Percentiles rank a stretch among this genome's conserved stretches.
These are phyloP conservation scores for Scutellaria galericulata DNA, from an alignment of 257 asterid species.

Conservation along the genomic window DNA sequence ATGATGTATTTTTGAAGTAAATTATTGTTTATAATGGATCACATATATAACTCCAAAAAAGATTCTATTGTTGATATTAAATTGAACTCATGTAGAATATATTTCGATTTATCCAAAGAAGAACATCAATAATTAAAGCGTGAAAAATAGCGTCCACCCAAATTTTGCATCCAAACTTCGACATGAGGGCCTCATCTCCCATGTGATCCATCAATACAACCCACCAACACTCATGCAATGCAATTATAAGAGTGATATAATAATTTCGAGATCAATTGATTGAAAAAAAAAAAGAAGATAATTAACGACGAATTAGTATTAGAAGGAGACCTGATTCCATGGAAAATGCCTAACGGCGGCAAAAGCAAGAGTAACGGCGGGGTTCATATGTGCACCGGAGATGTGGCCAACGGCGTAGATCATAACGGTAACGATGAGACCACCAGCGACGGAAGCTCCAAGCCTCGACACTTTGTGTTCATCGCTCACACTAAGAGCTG, in stretches of 20 bases:
- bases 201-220: slow-evolving; percentile 39
- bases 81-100: background rate
- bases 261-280: background rate
- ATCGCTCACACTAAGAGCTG: slow-evolving; percentile 62
- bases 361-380: slow-evolving; percentile 85
- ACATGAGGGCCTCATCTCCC: slow-evolving; percentile 31
- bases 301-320: background rate
- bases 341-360: slow-evolving; percentile 83
- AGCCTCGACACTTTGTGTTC: slow-evolving; percentile 64
- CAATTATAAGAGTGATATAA: background rate
- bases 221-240: slow-evolving; percentile 9
- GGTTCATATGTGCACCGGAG: slow-evolving; percentile 95
- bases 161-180: background rate
- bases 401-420: slow-evolving; percentile 92
- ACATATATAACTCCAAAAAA: background rate
- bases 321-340: slow-evolving; percentile 66
- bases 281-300: background rate
- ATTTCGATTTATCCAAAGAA: background rate
- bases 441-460: slow-evolving; percentile 84
- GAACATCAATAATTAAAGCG: slow-evolving; percentile 25
- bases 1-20: no score
- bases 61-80: background rate
- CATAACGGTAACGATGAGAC: slow-evolving; percentile 88
- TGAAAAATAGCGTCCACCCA: slow-evolving; percentile 23
- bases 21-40: background rate